phyloP scores from a whole-genome alignment of 371 early-diverging fungal species.

The Lichtheimia hyalospora region DNA sequence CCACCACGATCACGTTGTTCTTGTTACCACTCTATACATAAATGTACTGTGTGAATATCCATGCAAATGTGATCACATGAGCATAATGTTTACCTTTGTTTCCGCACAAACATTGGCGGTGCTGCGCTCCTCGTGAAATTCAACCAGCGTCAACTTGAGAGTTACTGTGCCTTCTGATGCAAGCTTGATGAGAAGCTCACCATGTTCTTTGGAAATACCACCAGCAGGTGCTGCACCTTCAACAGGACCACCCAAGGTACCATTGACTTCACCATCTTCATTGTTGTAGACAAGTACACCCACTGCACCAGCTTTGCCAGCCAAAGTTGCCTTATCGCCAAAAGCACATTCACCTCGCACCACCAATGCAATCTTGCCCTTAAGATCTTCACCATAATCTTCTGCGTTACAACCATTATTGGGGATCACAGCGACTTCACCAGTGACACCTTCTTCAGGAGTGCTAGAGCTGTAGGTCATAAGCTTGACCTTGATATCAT shows the following conservation, averaged over 20 bases:
- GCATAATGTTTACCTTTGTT: conserved; percentile 9
- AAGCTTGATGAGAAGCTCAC: background rate
- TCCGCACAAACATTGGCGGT: conserved; percentile 18
- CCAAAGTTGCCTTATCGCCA: conserved; percentile 42
- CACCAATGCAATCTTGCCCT: conserved; percentile 38
- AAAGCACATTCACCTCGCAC: conserved; percentile 57
- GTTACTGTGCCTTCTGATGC: background rate
- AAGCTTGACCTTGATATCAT: background rate
- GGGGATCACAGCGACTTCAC: conserved; percentile 1
- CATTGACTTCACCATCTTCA: conserved; percentile 10
- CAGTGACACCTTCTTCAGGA: conserved; percentile 7
- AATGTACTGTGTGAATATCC: background rate
- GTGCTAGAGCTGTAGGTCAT: conserved; percentile 14
- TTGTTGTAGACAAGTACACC: conserved; percentile 48
- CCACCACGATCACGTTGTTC: conserved; percentile 16
- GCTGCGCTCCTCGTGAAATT: conserved; percentile 4
- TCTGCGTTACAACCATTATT: conserved; percentile 7
- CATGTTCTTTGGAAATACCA: conserved; percentile 7
- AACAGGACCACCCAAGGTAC: conserved; percentile 5
- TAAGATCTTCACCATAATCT: conserved; percentile 11
- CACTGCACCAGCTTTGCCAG: conserved; percentile 43
- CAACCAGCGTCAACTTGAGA: conserved; percentile 4
- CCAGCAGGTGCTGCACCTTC: background rate
- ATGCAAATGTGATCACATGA: background rate
- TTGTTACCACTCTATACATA: conserved; percentile 10